A percentile compares a stretch with the other conserved stretches of the same genome.
Evolutionary conservation across 2,329 filamentous ascomycete species (phyloP).

Genomic region (Penicillium sp.): DNA sequence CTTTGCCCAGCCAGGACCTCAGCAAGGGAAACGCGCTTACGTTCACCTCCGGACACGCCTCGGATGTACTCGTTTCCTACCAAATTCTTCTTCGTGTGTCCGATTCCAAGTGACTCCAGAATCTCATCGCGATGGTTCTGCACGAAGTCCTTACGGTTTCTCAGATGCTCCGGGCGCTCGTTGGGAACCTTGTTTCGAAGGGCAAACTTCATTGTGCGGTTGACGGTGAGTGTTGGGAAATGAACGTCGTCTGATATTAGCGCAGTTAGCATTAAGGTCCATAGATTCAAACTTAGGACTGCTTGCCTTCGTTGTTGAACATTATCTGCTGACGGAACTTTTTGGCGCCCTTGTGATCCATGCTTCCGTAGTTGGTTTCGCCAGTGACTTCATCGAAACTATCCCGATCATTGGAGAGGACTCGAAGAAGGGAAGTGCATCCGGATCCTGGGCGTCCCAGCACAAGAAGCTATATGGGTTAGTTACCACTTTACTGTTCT

Average conservation of each 20-base stretch:
- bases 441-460: slow-evolving; percentile 60
- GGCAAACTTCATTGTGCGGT: slow-evolving; percentile 64
- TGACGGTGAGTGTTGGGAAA: slow-evolving; percentile 65
- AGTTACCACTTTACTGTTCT: neutral
- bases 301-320: slow-evolving; percentile 59
- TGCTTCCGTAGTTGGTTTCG: slow-evolving; percentile 45
- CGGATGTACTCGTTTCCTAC: slow-evolving; percentile 59
- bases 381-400: slow-evolving; percentile 53
- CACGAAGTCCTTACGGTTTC: slow-evolving; percentile 25
- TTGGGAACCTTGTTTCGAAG: slow-evolving; percentile 43
- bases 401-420: slow-evolving; percentile 55
- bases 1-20: slow-evolving; percentile 47
- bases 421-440: slow-evolving; percentile 62
- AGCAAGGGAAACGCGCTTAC: slow-evolving; percentile 59
- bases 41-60: slow-evolving; percentile 59
- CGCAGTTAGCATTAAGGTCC: neutral
- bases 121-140: slow-evolving; percentile 28
- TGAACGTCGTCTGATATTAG: slow-evolving; percentile 52
- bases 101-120: slow-evolving; percentile 25
- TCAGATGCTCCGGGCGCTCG: slow-evolving; percentile 20
- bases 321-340: slow-evolving; percentile 43
- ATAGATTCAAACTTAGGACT: neutral
- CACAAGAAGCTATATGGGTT: slow-evolving; percentile 47
- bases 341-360: slow-evolving; percentile 41
- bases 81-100: slow-evolving; percentile 53